Evolutionary conservation across 169 alveolate genomes (phyloP).

Genomic region (Eimeria mitis): DNA sequence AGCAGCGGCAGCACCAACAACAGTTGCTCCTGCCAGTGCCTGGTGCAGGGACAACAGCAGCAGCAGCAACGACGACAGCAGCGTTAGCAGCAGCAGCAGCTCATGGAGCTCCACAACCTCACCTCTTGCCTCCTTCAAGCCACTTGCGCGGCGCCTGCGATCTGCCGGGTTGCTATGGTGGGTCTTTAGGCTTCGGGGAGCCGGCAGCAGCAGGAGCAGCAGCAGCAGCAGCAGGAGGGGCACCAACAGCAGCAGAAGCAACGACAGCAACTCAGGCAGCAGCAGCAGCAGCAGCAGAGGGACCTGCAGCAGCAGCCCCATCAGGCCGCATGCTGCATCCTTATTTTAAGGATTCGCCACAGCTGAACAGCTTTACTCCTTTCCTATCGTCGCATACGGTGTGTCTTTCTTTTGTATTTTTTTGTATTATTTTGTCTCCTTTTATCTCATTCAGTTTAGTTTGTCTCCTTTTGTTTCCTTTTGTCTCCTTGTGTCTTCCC

Average conservation of each 20-base stretch:
- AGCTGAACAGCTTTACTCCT: neutral
- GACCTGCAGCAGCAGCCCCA: neutral
- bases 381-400: neutral
- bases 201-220: neutral
- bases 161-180: neutral
- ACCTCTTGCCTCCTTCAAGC: neutral
- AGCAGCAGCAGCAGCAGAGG: neutral
- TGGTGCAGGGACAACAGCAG: neutral
- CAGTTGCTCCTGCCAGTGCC: neutral
- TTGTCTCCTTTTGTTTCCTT: neutral
- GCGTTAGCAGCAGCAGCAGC: neutral
- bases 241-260: neutral
- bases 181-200: neutral
- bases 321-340: neutral
- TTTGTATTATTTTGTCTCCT: neutral
- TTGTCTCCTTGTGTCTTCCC: neutral
- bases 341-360: neutral
- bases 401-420: neutral
- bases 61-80: slow-evolving; percentile 3
- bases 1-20: slow-evolving; percentile 4
- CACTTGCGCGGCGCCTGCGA: neutral
- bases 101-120: neutral
- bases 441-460: no score
- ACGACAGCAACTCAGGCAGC: neutral
- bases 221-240: neutral